These are phyloP conservation scores for Fusarium lateritium DNA, from an alignment of 2,329 filamentous ascomycete species.

Conservation along the genomic window DNA sequence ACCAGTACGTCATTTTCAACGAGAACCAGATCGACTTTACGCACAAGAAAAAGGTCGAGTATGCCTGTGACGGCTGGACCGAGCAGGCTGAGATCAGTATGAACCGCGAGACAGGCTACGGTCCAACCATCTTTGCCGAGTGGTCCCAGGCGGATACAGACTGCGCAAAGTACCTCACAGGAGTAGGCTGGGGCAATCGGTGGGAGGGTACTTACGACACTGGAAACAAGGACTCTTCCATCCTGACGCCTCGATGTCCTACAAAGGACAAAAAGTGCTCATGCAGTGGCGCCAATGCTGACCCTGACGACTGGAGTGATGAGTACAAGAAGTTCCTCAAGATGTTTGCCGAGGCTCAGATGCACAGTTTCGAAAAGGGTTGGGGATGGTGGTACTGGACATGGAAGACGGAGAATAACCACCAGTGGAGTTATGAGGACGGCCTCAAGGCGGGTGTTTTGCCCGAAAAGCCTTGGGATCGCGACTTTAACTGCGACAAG, in stretches of 20 bases:
- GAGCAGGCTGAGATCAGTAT: slow-evolving; percentile 81
- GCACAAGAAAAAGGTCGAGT: slow-evolving; percentile 86
- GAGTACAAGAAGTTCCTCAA: slow-evolving; percentile 88
- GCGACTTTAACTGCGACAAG: slow-evolving; percentile 77
- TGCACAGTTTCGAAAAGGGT: slow-evolving; percentile 91
- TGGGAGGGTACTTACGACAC: slow-evolving; percentile 91
- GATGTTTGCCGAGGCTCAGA: slow-evolving; percentile 96
- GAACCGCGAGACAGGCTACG: slow-evolving; percentile 84
- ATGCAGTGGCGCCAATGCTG: slow-evolving; percentile 83
- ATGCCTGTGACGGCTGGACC: slow-evolving; percentile 91
- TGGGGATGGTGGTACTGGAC: slow-evolving; percentile 99
- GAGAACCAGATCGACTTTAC: slow-evolving; percentile 84
- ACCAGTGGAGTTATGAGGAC: slow-evolving; percentile 93
- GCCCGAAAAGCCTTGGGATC: slow-evolving; percentile 80
- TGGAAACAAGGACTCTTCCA: slow-evolving; percentile 71
- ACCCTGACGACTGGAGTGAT: slow-evolving; percentile 75
- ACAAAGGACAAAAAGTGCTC: slow-evolving; percentile 75
- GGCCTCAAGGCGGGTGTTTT: slow-evolving; percentile 84
- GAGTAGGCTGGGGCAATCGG: slow-evolving; percentile 87
- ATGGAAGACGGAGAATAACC: slow-evolving; percentile 88
- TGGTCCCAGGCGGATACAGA: slow-evolving; percentile 99
- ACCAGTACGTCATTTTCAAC: slow-evolving; percentile 99
- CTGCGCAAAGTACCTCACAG: slow-evolving; percentile 88
- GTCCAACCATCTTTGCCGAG: slow-evolving; percentile 94
- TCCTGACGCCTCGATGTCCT: slow-evolving; percentile 83